These are phyloP conservation scores for Didymellaceae sp. DNA, from an alignment of 2,329 filamentous ascomycete species.

Conservation along the genomic window DNA sequence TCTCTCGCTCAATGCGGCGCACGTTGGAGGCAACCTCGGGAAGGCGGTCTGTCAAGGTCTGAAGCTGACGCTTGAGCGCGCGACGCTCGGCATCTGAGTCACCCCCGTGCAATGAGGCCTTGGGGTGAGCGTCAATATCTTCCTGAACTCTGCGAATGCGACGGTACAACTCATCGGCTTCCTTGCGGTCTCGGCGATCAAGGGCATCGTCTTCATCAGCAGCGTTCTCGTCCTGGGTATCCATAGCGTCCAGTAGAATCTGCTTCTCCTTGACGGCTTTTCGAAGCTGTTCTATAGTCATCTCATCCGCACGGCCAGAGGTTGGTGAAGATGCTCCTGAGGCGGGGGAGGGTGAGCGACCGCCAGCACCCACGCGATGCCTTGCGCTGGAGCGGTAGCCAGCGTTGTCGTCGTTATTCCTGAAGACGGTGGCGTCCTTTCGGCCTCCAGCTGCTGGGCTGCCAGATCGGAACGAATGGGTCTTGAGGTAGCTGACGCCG, in stretches of 20 bases:
- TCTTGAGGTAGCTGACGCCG: constrained; percentile 97
- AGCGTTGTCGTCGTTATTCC: constrained; percentile 92
- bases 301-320: constrained; percentile 74
- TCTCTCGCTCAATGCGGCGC: constrained; percentile 86
- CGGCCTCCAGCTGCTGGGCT: constrained; percentile 66
- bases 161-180: constrained; percentile 92
- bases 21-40: constrained; percentile 93
- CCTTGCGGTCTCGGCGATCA: constrained; percentile 86
- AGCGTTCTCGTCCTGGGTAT: constrained; percentile 91
- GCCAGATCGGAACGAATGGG: constrained; percentile 82
- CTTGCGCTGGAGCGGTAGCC: constrained; percentile 92
- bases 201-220: constrained; percentile 90
- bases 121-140: constrained; percentile 91
- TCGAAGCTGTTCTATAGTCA: constrained; percentile 83
- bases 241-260: constrained; percentile 91
- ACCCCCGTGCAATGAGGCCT: constrained; percentile 64
- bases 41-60: constrained; percentile 85
- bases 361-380: constrained; percentile 73
- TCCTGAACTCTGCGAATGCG: constrained; percentile 91
- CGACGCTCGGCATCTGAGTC: constrained; percentile 90
- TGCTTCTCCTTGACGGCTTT: constrained; percentile 96
- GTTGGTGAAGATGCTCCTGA: constrained; percentile 60
- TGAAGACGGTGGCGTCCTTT: constrained; percentile 95
- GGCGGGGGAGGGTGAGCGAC: constrained; percentile 79
- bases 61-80: constrained; percentile 85